phyloP scores from a whole-genome alignment of 305 asterid species.

The Fraxinus sp. region DNA sequence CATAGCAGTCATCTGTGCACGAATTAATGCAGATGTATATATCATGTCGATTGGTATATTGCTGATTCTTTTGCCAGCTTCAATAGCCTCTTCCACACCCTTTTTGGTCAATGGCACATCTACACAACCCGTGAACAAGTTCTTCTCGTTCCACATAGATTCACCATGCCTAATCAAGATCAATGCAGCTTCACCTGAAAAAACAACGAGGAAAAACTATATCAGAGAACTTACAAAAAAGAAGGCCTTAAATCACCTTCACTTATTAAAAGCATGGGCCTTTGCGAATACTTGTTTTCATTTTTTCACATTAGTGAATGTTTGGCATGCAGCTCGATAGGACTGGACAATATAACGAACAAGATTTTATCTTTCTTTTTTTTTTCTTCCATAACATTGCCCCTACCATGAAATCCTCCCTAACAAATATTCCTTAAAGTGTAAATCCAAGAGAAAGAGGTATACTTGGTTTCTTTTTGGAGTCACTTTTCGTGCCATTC shows the following conservation, averaged over 20 bases:
- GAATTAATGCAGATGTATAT: conserved; percentile 79
- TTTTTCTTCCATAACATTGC: not conserved
- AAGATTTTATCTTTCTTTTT: not conserved
- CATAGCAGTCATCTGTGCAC: conserved; percentile 99
- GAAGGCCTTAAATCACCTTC: not conserved
- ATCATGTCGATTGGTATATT: conserved; percentile 91
- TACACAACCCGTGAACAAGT: not conserved
- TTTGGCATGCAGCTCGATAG: not conserved
- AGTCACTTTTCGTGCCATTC: conserved; percentile 43
- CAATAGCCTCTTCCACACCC: conserved; percentile 92
- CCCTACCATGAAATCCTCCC: not conserved
- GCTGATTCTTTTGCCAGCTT: conserved; percentile 89
- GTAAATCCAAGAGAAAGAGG: not conserved
- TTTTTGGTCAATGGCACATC: conserved; percentile 87
- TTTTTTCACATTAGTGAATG: not conserved
- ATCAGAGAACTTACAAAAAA: not conserved
- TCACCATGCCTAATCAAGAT: conserved; percentile 4
- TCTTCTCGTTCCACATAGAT: conserved; percentile 11
- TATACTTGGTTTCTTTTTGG: conserved; percentile 75
- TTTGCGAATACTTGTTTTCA: not conserved
- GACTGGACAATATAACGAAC: not conserved
- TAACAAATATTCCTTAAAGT: not conserved
- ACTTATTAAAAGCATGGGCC: not conserved
- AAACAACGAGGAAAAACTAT: not conserved
- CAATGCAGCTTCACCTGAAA: conserved; percentile 58